Evolutionary conservation across 345 rosid species (phyloP).

Genomic region (Viola odorata): DNA sequence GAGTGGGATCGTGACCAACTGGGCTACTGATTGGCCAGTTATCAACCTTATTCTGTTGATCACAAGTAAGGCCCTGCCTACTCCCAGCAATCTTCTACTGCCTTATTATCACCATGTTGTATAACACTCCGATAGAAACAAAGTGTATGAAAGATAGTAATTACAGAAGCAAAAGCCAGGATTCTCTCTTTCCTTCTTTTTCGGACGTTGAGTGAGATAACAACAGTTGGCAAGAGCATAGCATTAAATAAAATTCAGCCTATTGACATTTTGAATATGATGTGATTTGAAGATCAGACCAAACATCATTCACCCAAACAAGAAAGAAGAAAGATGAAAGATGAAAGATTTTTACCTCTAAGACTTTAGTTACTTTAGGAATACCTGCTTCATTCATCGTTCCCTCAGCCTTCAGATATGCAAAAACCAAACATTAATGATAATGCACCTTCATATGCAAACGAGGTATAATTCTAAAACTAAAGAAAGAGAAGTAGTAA

Average conservation of each 20-base stretch:
- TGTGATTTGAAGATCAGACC: background rate
- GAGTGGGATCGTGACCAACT: no score
- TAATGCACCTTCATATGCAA: background rate
- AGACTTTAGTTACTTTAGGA: conserved; percentile 51
- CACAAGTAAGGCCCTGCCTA: background rate
- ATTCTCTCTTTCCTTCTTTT: background rate
- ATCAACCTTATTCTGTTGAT: background rate
- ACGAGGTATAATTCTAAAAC: background rate
- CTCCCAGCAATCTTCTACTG: background rate
- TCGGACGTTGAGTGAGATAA: no score
- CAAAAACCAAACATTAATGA: conserved; percentile 4
- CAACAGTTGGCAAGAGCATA: no score
- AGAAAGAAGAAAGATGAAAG: background rate
- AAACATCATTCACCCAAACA: background rate
- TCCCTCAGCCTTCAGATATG: conserved; percentile 62
- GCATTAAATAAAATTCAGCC: background rate
- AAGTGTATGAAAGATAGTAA: no score
- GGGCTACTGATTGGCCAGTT: no score
- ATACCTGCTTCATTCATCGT: conserved; percentile 56
- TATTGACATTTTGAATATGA: background rate
- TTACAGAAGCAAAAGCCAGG: background rate
- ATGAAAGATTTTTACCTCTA: conserved; percentile 38
- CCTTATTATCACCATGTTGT: background rate
- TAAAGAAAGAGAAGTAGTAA: background rate
- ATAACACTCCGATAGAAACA: background rate